Evolutionary conservation across 352 stramenopile genomes (phyloP).

Genomic region (Pythium rishiriense): DNA sequence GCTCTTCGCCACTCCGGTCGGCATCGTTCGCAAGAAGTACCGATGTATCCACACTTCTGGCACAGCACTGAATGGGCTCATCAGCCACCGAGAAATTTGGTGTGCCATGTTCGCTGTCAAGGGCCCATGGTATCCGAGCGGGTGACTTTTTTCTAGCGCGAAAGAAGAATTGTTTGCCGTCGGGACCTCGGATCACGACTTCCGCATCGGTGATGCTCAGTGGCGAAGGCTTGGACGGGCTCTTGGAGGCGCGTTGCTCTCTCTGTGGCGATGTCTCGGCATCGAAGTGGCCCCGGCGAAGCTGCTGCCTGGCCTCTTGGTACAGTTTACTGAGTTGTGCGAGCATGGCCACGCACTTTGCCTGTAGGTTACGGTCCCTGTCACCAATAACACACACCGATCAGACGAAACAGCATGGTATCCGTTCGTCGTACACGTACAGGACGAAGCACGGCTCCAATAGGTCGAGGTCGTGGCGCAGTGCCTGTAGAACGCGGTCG

Average conservation of each 20-base stretch:
- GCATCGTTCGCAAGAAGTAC: too few relatives aligned
- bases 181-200: slow-evolving; percentile 30
- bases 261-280: background rate
- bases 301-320: background rate
- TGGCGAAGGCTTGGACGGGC: too few relatives aligned
- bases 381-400: background rate
- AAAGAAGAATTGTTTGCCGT: slow-evolving; percentile 48
- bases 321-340: slow-evolving; percentile 14
- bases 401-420: too few relatives aligned
- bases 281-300: background rate
- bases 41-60: too few relatives aligned
- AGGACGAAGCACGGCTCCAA: slow-evolving; percentile 19
- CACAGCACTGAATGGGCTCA: too few relatives aligned
- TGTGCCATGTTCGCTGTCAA: background rate
- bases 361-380: slow-evolving; percentile 27
- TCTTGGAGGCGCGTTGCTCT: background rate
- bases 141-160: slow-evolving; percentile 19
- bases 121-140: background rate
- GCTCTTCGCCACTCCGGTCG: too few relatives aligned
- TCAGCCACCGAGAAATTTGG: background rate
- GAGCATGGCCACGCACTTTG: slow-evolving; percentile 26
- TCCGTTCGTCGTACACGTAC: slow-evolving; percentile 13
- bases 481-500: slow-evolving; percentile 3
- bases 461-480: slow-evolving; percentile 11
- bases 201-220: slow-evolving; percentile 29